Evolutionary conservation across 1,139 yeast species (phyloP).

Genomic region (Magnusiomyces sp.): DNA sequence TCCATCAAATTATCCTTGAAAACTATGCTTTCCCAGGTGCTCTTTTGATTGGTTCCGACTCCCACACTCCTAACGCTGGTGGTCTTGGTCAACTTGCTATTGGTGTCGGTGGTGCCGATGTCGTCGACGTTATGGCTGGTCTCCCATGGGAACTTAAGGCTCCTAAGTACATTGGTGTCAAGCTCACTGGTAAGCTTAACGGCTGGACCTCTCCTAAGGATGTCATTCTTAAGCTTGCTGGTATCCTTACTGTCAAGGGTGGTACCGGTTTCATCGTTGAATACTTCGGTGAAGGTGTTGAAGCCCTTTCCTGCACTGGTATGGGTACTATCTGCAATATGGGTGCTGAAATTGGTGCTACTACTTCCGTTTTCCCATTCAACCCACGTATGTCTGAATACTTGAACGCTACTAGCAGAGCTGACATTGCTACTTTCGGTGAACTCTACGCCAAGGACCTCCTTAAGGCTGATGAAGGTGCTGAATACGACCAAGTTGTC

Average conservation of each 20-base stretch:
- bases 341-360: constrained; percentile 99
- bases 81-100: constrained; percentile 95
- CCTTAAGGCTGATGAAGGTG: constrained; percentile 76
- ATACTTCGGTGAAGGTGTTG: constrained; percentile 91
- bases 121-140: constrained; percentile 92
- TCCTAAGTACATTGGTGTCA: constrained; percentile 85
- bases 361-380: constrained; percentile 93
- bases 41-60: constrained; percentile 94
- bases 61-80: constrained; percentile 97
- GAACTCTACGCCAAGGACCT: constrained; percentile 61
- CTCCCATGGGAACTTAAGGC: constrained; percentile 99
- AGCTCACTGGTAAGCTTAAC: constrained; percentile 71
- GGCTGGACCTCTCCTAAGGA: constrained; percentile 98
- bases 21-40: constrained; percentile 92
- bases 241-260: constrained; percentile 85
- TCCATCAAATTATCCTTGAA: constrained; percentile 93
- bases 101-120: constrained; percentile 99
- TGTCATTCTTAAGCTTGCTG: constrained; percentile 85
- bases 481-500: constrained; percentile 73
- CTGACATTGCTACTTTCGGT: constrained; percentile 76
- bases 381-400: constrained; percentile 83
- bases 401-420: constrained; percentile 77
- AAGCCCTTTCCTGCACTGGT: constrained; percentile 84
- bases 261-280: constrained; percentile 96
- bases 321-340: constrained; percentile 99